phyloP scores from a whole-genome alignment of 1,284 basidiomycete genomes.

The Rhodotorula sp. region DNA sequence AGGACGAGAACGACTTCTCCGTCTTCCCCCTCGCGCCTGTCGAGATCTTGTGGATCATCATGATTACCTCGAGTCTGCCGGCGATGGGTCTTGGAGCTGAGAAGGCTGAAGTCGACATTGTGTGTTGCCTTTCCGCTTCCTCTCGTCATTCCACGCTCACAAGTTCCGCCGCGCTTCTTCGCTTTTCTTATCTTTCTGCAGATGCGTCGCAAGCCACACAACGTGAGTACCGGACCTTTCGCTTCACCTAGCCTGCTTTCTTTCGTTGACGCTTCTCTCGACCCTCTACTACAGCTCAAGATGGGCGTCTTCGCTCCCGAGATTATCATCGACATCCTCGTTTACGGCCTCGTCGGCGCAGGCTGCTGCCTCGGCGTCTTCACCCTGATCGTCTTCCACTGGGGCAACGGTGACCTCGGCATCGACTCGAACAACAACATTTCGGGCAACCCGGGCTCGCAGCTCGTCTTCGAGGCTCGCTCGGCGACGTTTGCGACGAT shows the following conservation, averaged over 20 bases:
- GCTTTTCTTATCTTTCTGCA: background rate
- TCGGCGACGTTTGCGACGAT: constrained; percentile 46
- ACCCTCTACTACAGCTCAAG: constrained; percentile 29
- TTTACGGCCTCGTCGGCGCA: constrained; percentile 66
- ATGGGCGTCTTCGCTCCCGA: constrained; percentile 48
- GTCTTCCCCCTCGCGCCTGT: constrained; percentile 69
- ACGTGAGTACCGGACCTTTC: constrained; percentile 29
- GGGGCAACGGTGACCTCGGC: constrained; percentile 12
- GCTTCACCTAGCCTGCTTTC: constrained; percentile 40
- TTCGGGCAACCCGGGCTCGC: constrained; percentile 41
- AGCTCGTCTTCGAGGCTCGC: constrained; percentile 48
- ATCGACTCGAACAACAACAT: constrained; percentile 47
- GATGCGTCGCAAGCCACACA: constrained; percentile 30
- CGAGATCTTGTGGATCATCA: constrained; percentile 58
- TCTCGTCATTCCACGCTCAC: background rate
- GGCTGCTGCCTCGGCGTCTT: constrained; percentile 53
- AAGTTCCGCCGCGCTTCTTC: no score
- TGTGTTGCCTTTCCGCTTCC: constrained; percentile 4
- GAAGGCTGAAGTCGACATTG: constrained; percentile 30
- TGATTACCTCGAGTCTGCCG: constrained; percentile 48
- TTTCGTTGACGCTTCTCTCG: background rate
- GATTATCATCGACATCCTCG: constrained; percentile 57
- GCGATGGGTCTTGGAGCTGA: constrained; percentile 49
- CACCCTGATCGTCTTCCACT: constrained; percentile 54
- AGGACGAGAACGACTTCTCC: constrained; percentile 57